phyloP scores from a whole-genome alignment of 495 filamentous ascomycete species.

The Penicillium canariense region DNA sequence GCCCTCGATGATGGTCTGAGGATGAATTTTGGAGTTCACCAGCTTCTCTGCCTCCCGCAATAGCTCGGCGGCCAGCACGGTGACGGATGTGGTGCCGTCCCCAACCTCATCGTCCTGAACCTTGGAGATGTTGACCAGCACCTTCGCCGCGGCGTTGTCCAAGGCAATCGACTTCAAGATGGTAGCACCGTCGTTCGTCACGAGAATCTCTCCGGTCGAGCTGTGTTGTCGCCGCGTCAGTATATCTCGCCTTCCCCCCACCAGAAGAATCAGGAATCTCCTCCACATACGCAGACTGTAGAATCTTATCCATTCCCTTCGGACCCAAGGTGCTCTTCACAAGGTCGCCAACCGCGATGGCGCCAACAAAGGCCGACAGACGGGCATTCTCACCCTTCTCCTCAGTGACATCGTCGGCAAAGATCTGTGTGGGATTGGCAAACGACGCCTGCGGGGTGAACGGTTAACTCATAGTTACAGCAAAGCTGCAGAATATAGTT shows the following conservation, averaged over 20 bases:
- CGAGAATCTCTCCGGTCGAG: constrained; percentile 94
- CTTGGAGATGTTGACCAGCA: constrained; percentile 96
- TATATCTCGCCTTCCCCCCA: constrained; percentile 9
- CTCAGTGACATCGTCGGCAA: constrained; percentile 93
- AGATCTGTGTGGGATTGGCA: constrained; percentile 93
- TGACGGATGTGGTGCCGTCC: constrained; percentile 89
- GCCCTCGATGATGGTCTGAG: constrained; percentile 98
- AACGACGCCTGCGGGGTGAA: constrained; percentile 44
- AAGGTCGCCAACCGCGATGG: constrained; percentile 93
- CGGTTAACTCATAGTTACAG: constrained; percentile 3
- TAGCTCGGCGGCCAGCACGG: constrained; percentile 91
- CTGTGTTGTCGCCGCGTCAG: constrained; percentile 42
- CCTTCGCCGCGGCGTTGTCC: constrained; percentile 95
- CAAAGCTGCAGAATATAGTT: not conserved
- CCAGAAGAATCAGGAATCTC: constrained; percentile 6
- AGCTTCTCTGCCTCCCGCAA: constrained; percentile 95
- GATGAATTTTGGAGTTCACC: constrained; percentile 96
- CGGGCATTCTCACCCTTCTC: constrained; percentile 99
- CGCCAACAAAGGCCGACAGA: constrained; percentile 93
- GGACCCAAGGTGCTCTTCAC: constrained; percentile 97
- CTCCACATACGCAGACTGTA: constrained; percentile 84
- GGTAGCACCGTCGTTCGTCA: constrained; percentile 97
- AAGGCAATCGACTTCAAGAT: constrained; percentile 99
- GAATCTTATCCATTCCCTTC: constrained; percentile 99
- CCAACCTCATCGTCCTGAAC: constrained; percentile 99